Evolutionary conservation across 1,139 yeast species (phyloP).

Genomic region (Debaryomyces sp.): DNA sequence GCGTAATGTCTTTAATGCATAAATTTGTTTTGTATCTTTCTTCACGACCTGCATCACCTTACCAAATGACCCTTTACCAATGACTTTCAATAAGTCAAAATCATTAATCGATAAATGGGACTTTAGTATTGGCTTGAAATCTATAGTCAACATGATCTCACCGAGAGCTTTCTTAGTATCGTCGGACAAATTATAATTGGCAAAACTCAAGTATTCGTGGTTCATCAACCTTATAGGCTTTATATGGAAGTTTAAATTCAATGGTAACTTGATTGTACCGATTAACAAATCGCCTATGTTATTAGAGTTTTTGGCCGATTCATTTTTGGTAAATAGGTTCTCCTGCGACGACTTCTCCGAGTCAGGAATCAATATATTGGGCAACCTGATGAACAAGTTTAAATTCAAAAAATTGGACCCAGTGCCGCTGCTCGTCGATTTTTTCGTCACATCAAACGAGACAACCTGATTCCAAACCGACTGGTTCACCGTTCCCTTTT

Average conservation of each 20-base stretch:
- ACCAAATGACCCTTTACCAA: conserved; percentile 97
- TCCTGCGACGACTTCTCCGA: conserved; percentile 33
- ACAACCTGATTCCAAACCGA: conserved; percentile 82
- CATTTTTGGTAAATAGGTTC: conserved; percentile 32
- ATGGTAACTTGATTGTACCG: conserved; percentile 47
- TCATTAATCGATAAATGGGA: conserved; percentile 83
- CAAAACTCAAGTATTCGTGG: conserved; percentile 50
- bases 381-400: conserved; percentile 77
- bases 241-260: conserved; percentile 41
- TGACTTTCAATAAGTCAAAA: conserved; percentile 88
- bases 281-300: conserved; percentile 45
- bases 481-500: conserved; percentile 60
- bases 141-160: conserved; percentile 69
- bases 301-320: conserved; percentile 13
- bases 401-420: conserved; percentile 57
- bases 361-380: conserved; percentile 62
- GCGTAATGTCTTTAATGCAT: conserved; percentile 90
- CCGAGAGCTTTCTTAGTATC: conserved; percentile 34
- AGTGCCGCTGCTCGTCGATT: conserved; percentile 24
- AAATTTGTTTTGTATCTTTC: conserved; percentile 90
- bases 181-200: conserved; percentile 31
- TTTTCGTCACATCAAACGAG: conserved; percentile 85
- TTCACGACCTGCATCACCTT: conserved; percentile 98
- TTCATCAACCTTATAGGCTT: conserved; percentile 44
- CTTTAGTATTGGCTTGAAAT: conserved; percentile 70